Evolutionary conservation across 257 asterid species (phyloP), one percentile per base, ranked within the genome.

Genomic region (Thymus quinquecostatus): DNA sequence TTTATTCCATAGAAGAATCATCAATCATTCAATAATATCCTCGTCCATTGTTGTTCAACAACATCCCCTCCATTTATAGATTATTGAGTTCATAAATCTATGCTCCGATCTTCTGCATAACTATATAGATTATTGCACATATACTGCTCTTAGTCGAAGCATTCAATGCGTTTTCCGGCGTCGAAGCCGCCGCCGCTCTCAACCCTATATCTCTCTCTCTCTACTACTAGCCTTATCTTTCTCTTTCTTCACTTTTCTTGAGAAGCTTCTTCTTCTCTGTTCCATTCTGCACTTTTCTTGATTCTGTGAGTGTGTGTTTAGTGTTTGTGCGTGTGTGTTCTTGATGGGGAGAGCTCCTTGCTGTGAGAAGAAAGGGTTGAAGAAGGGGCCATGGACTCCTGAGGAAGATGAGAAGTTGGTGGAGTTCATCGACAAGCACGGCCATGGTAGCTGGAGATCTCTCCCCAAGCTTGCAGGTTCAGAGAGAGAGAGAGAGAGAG

Each of bases 371-470:
- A 88, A 85, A 55, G 96, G 94, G 70, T 57, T 92, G 86, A 92
- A 88, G 74, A 92, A 80, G 81, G 98, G 98, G 75, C 94, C 96
- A 3, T 92, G 98, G 98, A 84, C 94, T 9, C 75, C 96, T 14
- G 98, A 92, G 30, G 98, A 92, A 89, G 98, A 92, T 54, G 94
- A 85, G 14, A 92, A 88, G 69, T 79, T 92, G 58, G 66, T 86
- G 44, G 88, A 86, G 2, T 92, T 83, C 60, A 88, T 92, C 78
- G 88, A 84, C 71, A 82, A 83, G 43, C 76, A 89, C 82, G 98
- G 98, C 12, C 91, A 86, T 83, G 96, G 96, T n/a, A 88, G 97
- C 86, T 92, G 98, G 98, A 87, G 95, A 60, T 81, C 88, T 63
- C 89, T 92, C 58, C 98, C 98, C 64, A 86, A 88, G 69, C 92